A percentile compares a stretch with the other conserved stretches of the same genome.
These are phyloP conservation scores for Malus hybrid DNA, from an alignment of 331 rosid species.

Conservation along the genomic window DNA sequence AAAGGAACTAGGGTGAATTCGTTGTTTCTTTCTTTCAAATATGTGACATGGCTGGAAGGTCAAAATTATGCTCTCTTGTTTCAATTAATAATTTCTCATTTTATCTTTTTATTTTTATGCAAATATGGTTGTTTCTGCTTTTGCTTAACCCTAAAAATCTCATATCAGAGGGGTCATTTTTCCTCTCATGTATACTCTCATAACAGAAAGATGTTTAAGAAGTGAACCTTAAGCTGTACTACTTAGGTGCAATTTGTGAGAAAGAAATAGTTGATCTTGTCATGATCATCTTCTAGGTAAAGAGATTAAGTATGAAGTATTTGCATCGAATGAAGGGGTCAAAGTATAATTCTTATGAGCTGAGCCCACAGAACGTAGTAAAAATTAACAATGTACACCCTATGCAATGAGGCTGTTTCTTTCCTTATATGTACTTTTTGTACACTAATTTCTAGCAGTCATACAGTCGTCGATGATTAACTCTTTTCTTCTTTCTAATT, in stretches of 20 bases:
- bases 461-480: conserved; percentile 5
- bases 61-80: background rate
- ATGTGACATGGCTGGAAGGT: background rate
- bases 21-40: background rate
- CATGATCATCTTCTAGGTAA: background rate
- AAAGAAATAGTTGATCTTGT: background rate
- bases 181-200: background rate
- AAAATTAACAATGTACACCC: background rate
- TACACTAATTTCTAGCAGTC: background rate
- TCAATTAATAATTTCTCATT: background rate
- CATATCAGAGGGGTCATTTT: background rate
- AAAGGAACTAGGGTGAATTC: background rate
- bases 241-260: background rate
- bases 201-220: background rate
- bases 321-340: background rate
- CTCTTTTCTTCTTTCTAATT: conserved; percentile 1
- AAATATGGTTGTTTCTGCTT: background rate
- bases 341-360: background rate
- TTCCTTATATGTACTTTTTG: background rate
- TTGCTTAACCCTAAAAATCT: background rate
- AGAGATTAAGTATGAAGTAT: background rate
- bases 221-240: background rate
- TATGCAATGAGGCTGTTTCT: background rate
- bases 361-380: background rate
- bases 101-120: background rate